These are phyloP conservation scores for Microbotryomycetes sp. DNA, from an alignment of 1,284 basidiomycete genomes.

Conservation along the genomic window DNA sequence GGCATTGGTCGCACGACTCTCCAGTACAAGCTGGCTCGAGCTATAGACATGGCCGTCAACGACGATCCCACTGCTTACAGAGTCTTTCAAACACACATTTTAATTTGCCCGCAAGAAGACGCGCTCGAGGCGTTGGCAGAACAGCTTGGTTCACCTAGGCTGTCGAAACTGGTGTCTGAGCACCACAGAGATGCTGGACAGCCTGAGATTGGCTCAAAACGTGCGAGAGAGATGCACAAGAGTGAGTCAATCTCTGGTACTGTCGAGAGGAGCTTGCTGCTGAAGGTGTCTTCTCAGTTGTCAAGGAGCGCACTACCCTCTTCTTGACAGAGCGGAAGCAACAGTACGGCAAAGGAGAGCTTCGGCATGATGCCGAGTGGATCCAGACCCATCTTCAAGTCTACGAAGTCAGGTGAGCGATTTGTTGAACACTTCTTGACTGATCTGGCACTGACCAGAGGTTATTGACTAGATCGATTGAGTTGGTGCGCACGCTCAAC, in stretches of 20 bases:
- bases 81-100: conserved; percentile 68
- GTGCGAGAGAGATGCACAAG: conserved; percentile 11
- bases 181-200: conserved; percentile 57
- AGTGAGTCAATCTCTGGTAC: neutral
- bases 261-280: neutral
- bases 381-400: conserved; percentile 59
- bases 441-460: neutral
- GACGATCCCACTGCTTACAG: conserved; percentile 44
- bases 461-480: conserved; percentile 38
- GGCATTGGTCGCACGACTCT: conserved; percentile 37
- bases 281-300: neutral
- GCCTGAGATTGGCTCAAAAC: conserved; percentile 33
- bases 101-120: conserved; percentile 85
- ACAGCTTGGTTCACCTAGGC: conserved; percentile 53
- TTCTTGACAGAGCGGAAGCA: conserved; percentile 86
- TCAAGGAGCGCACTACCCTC: conserved; percentile 65
- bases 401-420: conserved; percentile 33
- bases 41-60: conserved; percentile 33
- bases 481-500: conserved; percentile 48
- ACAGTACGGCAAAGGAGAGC: conserved; percentile 50
- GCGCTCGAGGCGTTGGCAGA: conserved; percentile 58
- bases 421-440: too few species aligned
- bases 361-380: conserved; percentile 62
- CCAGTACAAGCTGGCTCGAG: conserved; percentile 39
- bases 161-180: conserved; percentile 68